Evolutionary conservation across 495 filamentous ascomycete genomes (phyloP).

Genomic region (Neurospora sp.): DNA sequence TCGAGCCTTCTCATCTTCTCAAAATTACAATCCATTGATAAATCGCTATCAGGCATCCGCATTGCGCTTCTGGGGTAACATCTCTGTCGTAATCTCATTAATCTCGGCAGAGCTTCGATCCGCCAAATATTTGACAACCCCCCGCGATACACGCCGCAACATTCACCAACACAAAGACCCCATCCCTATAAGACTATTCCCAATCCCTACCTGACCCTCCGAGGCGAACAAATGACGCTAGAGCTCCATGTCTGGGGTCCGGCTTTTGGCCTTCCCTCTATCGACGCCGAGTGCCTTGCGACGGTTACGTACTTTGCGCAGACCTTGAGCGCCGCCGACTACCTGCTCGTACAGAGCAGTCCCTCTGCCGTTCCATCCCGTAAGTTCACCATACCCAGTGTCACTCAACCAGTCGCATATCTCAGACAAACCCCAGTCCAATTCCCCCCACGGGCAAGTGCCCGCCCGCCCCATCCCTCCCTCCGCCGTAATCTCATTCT

Average conservation of each 20-base stretch:
- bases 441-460: neutral
- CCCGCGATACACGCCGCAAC: neutral
- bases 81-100: neutral
- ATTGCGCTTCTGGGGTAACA: neutral
- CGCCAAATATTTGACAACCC: neutral
- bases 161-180: neutral
- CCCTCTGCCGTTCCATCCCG: conserved; percentile 64
- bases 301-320: conserved; percentile 60
- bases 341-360: conserved; percentile 67
- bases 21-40: neutral
- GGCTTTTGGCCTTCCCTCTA: conserved; percentile 75
- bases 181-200: neutral
- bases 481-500: conserved; percentile 4
- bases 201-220: neutral
- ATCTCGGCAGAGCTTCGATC: neutral
- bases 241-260: conserved; percentile 90
- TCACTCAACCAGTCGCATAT: neutral
- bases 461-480: neutral
- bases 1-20: neutral
- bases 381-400: conserved; percentile 32
- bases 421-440: neutral
- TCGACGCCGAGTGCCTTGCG: conserved; percentile 81
- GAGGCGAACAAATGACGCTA: conserved; percentile 30
- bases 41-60: neutral
- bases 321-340: conserved; percentile 47